Conservation (phyloP, 768 basidiomycete species). For the Podaxis sp. region DNA sequence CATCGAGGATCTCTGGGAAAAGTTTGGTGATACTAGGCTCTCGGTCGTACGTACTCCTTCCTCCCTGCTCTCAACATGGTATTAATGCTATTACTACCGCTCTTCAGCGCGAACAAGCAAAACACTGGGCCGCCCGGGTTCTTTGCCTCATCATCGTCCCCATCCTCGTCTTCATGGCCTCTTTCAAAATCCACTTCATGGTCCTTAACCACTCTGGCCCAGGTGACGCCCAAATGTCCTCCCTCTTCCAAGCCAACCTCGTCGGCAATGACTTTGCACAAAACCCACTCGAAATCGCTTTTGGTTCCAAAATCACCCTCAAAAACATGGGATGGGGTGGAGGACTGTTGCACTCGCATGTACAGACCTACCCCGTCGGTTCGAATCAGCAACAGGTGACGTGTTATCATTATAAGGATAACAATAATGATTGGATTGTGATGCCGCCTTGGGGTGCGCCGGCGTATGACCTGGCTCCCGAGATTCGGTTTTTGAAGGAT, state of each 20-base stretch:
- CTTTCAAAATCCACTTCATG: slow-evolving; percentile 96
- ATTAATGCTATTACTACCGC: slow-evolving; percentile 14
- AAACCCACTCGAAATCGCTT: slow-evolving; percentile 90
- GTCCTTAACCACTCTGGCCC: slow-evolving; percentile 93
- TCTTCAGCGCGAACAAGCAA: slow-evolving; percentile 75
- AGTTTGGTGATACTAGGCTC: slow-evolving; percentile 95
- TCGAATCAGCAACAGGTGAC: slow-evolving; percentile 96
- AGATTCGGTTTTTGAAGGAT: slow-evolving; percentile 69
- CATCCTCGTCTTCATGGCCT: slow-evolving; percentile 87
- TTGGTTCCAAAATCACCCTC: slow-evolving; percentile 86
- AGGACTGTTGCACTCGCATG: slow-evolving; percentile 93
- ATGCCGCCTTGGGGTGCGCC: slow-evolving; percentile 81
- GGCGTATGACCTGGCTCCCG: slow-evolving; percentile 61
- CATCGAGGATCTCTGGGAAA: slow-evolving; percentile 97
- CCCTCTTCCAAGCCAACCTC: slow-evolving; percentile 95
- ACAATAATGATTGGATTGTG: slow-evolving; percentile 91
- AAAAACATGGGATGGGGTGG: slow-evolving; percentile 99
- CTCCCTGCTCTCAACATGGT: background rate
- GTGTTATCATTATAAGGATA: slow-evolving; percentile 99
- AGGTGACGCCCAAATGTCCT: slow-evolving; percentile 98
- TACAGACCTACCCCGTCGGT: slow-evolving; percentile 92
- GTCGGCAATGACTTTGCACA: slow-evolving; percentile 90
- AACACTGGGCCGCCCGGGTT: slow-evolving; percentile 89
- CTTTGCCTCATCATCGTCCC: slow-evolving; percentile 87
- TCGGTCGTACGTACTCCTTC: slow-evolving; percentile 58